These are phyloP conservation scores for Auriscalpium orientale DNA, from an alignment of 768 basidiomycete genomes.

Conservation along the genomic window DNA sequence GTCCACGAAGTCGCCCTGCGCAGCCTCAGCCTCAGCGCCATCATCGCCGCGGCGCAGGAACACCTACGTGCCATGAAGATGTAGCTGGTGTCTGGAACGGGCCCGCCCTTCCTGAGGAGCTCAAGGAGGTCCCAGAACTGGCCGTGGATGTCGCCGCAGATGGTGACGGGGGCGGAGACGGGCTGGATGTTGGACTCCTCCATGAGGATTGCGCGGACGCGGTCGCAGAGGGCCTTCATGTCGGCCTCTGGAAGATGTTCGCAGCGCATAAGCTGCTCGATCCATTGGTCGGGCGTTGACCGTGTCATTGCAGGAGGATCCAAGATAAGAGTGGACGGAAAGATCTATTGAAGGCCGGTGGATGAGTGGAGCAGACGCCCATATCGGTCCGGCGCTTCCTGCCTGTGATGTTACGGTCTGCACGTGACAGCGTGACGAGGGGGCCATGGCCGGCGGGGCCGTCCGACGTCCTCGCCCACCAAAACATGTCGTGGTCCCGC, in stretches of 20 bases:
- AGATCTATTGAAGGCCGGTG: too few relatives aligned
- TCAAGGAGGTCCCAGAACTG: conserved; percentile 98
- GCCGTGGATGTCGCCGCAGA: conserved; percentile 94
- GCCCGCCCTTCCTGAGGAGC: conserved; percentile 78
- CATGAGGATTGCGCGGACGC: conserved; percentile 81
- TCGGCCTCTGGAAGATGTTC: conserved; percentile 84
- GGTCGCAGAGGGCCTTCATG: conserved; percentile 89
- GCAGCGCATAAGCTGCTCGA: conserved; percentile 80
- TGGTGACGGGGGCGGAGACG: conserved; percentile 89
- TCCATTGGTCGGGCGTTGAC: conserved; percentile 71
- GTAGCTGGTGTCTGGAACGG: conserved; percentile 83
- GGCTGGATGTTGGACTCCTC: conserved; percentile 98
- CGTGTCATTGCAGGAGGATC: conserved; percentile 3
- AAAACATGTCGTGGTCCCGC: background rate
- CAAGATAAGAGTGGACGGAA: background rate
- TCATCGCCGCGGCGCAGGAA: conserved; percentile 7
- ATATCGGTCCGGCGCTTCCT: background rate
- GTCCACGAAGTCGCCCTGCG: conserved; percentile 94
- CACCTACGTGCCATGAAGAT: conserved; percentile 87
- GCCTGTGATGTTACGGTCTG: background rate
- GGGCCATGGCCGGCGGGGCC: background rate
- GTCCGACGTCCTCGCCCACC: background rate
- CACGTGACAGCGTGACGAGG: background rate
- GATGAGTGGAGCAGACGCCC: too few relatives aligned
- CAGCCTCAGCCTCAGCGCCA: conserved; percentile 11